phyloP scores from a whole-genome alignment of 371 early-diverging fungal genomes.

The Parasitella parasitica region DNA sequence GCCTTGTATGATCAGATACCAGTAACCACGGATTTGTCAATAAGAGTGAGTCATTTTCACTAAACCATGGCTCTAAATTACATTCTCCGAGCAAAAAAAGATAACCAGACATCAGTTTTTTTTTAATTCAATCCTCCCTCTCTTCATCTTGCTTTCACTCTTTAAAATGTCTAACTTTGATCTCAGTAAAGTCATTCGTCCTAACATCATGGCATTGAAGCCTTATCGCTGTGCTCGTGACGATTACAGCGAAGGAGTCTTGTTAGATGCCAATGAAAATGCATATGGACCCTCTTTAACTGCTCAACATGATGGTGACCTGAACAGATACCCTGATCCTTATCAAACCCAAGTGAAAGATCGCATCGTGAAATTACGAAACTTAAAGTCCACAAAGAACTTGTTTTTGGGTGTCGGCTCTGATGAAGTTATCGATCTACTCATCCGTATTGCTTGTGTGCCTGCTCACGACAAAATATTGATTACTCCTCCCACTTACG shows the following conservation, averaged over 20 bases:
- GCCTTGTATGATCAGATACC: no score
- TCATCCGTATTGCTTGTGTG: constrained; percentile 88
- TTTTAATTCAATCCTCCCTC: not conserved
- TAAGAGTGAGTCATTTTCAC: constrained; percentile 6
- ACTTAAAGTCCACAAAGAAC: constrained; percentile 61
- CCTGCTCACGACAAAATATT: constrained; percentile 92
- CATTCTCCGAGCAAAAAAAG: not conserved
- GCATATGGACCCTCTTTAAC: constrained; percentile 78
- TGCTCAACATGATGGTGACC: constrained; percentile 43
- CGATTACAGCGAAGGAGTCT: constrained; percentile 88
- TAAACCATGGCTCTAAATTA: not conserved
- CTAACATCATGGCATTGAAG: constrained; percentile 87
- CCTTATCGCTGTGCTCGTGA: constrained; percentile 98
- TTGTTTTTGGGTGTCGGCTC: constrained; percentile 95
- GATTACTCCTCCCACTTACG: constrained; percentile 96
- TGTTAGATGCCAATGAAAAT: constrained; percentile 98
- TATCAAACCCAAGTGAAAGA: constrained; percentile 82
- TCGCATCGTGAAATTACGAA: constrained; percentile 68
- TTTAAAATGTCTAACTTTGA: constrained; percentile 52
- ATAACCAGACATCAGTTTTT: not conserved
- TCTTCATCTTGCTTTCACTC: not conserved
- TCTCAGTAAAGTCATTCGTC: constrained; percentile 80
- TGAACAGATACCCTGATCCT: constrained; percentile 97
- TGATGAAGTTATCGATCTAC: constrained; percentile 94
- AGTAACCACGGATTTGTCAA: no score